Evolutionary conservation across 2,329 filamentous ascomycete species (phyloP), one percentile per base, ranked within the genome.

Genomic region (Elsinoe arachidis): DNA sequence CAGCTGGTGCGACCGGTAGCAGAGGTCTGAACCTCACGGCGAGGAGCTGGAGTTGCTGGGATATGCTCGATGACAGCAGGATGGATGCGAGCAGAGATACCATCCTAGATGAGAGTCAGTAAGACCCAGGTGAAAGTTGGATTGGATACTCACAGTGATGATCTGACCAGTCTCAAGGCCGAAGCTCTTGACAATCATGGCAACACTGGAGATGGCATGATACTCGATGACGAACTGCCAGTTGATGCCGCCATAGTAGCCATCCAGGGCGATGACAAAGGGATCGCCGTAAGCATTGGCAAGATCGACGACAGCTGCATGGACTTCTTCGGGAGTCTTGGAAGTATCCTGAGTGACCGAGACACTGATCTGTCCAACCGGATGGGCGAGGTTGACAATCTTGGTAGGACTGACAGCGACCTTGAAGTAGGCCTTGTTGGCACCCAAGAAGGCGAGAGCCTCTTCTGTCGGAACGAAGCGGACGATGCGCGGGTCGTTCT

Each of bases 361-460:
- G 30, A 53, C 33, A 11, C 17, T 19, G 49, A 53, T 34, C 19
- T 53, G 15, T n/a, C 44, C 47, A 10, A 52, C 11, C 15, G 33
- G 33, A 12, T 15, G n/a, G 34, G 49, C 35, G 34, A 53, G 37
- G 34, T 53, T 53, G 49, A 53, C 33, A 15, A 68, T 63, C 37
- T 58, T 61, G 58, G 55, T 60, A 60, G 63, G 68, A 58, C 69
- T 67, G 15, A 63, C 63, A 21, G 66, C 64, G 61, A 65, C 69
- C 34, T 60, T 57, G 49, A 63, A 57, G 15, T 55, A 54, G 14
- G 60, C 63, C 23, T 49, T 52, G 26, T 60, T 37, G 47, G 60
- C 52, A 17, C 61, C 59, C 1, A 44, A 43, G 56, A 67, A 64
- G 23, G 59, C 62, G 26, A 62, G 55, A 17, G 70, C 49, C 11